Evolutionary conservation across 2,329 filamentous ascomycete species (phyloP), one percentile per base, ranked within the genome.

Genomic region (Cadophora malorum): DNA sequence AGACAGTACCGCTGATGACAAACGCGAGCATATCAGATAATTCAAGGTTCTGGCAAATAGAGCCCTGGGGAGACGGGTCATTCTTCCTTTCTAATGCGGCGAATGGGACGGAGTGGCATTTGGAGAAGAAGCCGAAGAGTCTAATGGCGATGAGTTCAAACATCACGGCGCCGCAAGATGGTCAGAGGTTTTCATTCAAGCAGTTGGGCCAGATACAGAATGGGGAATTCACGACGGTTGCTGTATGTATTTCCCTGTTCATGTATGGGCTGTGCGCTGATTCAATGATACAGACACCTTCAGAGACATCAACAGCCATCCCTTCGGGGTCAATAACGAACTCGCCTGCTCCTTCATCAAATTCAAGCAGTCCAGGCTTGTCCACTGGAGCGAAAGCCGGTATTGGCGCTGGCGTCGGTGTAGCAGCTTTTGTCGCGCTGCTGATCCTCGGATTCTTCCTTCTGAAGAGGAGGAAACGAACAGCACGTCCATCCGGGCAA

Each of bases 1-100:
- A 45, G n/a, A 71, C 69, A 4, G 58, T 68, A 9, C 66, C 68
- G 8, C 28, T 33, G 7, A 69, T 70, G 66, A 25, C 33, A n/a
- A 70, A 70, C 33, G 35, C 49, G 14, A 65, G 64, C 5, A 38
- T 67, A 16, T 35, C 61, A 3, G 70, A 73, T 41, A 47, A 60
- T 31, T 63, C 58, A n/a, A 70, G 70, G 53, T 70, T 67, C 55
- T 72, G 71, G 71, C 45, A 64, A n/a, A 65, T 72, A 35, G 31
- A 23, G 2, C 68, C 70, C 4, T 73, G 71, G 71, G 66, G 65
- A 6, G 70, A 73, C 65, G 71, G 71, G 1, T 71, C 69, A 1
- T 73, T 69, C 35, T 73, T 41, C 31, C 41, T 73, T 1, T 67
- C 65, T 4, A 73, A 73, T 56, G 67, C 65, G 12, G 65, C 53